These are phyloP conservation scores for Beauveria sp. DNA, from an alignment of 2,329 filamentous ascomycete genomes.

Conservation along the genomic window DNA sequence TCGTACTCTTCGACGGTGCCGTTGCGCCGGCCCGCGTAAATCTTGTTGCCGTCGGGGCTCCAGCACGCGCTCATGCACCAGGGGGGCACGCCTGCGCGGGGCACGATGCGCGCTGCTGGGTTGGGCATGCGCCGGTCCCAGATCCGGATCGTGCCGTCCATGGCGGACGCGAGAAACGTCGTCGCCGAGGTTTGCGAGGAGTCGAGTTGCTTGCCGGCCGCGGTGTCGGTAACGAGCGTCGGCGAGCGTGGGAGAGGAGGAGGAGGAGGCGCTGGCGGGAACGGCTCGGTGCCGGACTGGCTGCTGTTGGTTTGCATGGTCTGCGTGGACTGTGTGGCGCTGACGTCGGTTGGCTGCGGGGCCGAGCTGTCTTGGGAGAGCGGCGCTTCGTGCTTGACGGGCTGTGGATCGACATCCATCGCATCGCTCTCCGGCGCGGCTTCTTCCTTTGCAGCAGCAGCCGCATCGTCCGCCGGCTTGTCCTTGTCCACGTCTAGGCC, in stretches of 20 bases:
- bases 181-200: slow-evolving; percentile 58
- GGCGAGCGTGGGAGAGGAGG: slow-evolving; percentile 15
- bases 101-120: slow-evolving; percentile 71
- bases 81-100: slow-evolving; percentile 69
- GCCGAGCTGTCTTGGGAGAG: neutral
- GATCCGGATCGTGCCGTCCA: slow-evolving; percentile 81
- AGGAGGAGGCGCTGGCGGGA: no score
- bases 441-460: slow-evolving; percentile 18
- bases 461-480: slow-evolving; percentile 17
- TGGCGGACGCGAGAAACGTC: slow-evolving; percentile 81
- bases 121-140: slow-evolving; percentile 79
- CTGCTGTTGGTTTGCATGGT: neutral
- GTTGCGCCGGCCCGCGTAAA: slow-evolving; percentile 87
- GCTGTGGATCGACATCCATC: slow-evolving; percentile 23
- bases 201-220: slow-evolving; percentile 37
- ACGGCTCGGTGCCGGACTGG: neutral
- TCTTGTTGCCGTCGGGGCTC: slow-evolving; percentile 90
- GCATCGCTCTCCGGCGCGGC: slow-evolving; percentile 16
- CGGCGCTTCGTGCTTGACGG: neutral
- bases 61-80: slow-evolving; percentile 98
- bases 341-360: neutral
- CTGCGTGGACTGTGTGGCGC: slow-evolving; percentile 1
- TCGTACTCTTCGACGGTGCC: slow-evolving; percentile 91
- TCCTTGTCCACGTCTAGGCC: slow-evolving; percentile 22
- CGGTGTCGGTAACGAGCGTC: slow-evolving; percentile 22